Conservation (phyloP, 371 early-diverging fungal genomes). For the Polyrhizophydium stewartii region DNA sequence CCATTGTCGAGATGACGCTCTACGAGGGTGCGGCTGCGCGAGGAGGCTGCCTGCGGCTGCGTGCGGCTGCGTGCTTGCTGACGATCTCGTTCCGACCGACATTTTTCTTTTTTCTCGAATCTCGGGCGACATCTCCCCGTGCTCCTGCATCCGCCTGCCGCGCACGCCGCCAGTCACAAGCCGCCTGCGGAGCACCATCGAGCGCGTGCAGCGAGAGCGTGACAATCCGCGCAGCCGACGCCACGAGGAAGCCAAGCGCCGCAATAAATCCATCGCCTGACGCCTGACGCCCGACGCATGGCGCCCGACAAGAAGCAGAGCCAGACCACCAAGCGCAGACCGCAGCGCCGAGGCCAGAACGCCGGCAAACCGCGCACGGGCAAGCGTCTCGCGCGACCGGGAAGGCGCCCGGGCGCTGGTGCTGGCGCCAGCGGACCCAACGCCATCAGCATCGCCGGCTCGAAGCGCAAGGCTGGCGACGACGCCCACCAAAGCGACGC, state of each 20-base stretch:
- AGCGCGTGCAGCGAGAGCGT: not conserved
- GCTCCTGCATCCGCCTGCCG: not conserved
- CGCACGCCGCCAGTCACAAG: not conserved
- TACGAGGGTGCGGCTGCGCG: constrained; percentile 25
- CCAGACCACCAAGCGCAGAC: not conserved
- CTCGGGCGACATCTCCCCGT: not conserved
- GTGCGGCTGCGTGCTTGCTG: not conserved
- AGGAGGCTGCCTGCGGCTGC: not conserved
- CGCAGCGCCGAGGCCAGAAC: not conserved
- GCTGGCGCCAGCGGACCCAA: constrained; percentile 2
- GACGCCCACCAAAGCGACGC: no score
- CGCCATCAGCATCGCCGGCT: no score
- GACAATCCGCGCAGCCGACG: not conserved
- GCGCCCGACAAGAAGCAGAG: not conserved
- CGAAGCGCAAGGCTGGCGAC: no score
- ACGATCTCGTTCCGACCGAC: not conserved
- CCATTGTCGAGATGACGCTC: constrained; percentile 71
- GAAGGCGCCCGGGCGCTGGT: not conserved
- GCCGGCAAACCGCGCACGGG: not conserved
- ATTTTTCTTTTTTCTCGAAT: not conserved
- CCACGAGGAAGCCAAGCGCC: not conserved
- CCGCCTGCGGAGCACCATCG: not conserved
- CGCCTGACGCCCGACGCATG: no score
- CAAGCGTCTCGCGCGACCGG: not conserved
- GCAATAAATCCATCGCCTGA: constrained; percentile 1